phyloP scores from a whole-genome alignment of 2,329 filamentous ascomycete genomes.

The Cladophialophora bantiana region DNA sequence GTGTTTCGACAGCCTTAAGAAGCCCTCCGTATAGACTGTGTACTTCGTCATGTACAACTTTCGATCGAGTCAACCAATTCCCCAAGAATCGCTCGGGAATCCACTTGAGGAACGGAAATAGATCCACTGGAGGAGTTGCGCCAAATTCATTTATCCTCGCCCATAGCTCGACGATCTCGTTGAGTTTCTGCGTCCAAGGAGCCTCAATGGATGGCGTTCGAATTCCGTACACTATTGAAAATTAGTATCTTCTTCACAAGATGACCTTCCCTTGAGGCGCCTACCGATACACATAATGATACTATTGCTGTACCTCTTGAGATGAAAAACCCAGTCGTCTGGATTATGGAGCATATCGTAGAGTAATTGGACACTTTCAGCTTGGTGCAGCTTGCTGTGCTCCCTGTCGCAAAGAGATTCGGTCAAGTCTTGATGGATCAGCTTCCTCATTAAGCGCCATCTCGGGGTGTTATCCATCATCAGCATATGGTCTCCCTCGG shows the following conservation, averaged over 20 bases:
- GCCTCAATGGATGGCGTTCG: constrained; percentile 41
- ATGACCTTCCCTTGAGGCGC: not conserved
- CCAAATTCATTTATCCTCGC: constrained; percentile 43
- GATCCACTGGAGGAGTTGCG: constrained; percentile 58
- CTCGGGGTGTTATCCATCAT: constrained; percentile 33
- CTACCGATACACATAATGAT: constrained; percentile 52
- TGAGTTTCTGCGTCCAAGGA: constrained; percentile 26
- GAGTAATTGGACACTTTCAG: constrained; percentile 36
- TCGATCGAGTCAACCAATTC: constrained; percentile 50
- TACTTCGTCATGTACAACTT: constrained; percentile 51
- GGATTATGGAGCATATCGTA: constrained; percentile 34
- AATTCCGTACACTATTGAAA: constrained; percentile 46
- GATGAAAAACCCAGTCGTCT: constrained; percentile 28
- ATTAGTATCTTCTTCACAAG: not conserved
- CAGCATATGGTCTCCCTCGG: constrained; percentile 30
- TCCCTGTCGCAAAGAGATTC: constrained; percentile 52
- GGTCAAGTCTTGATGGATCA: constrained; percentile 55
- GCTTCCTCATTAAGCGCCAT: constrained; percentile 45
- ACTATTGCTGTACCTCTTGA: constrained; percentile 41
- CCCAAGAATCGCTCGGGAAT: constrained; percentile 52
- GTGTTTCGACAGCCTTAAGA: constrained; percentile 43
- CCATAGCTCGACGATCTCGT: constrained; percentile 32
- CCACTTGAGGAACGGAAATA: constrained; percentile 53
- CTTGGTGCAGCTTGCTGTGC: constrained; percentile 32
- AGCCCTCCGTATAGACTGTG: constrained; percentile 50